Base-by-base conservation (phyloP, 169 alveolate species). In the Eimeria sp. region DNA sequence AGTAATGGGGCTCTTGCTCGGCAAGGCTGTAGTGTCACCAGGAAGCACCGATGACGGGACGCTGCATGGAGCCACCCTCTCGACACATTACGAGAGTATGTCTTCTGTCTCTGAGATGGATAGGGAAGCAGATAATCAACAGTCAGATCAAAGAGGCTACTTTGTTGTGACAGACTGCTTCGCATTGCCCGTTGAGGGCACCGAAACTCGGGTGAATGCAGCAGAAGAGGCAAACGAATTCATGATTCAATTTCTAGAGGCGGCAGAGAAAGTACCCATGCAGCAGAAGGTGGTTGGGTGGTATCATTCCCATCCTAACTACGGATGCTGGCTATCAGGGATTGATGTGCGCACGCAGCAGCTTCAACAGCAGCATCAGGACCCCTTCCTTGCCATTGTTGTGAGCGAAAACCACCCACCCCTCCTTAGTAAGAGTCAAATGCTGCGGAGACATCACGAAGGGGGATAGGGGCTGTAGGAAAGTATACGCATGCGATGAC, bases 301-400 rank as follows among this genome's bases (percentile, higher is more conserved):
- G 99, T 98, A 98, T 89, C 99, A 98, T 89, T 96, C 98, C 78
- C 99, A 98, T 82, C 99, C 99, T 11, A 98, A 99, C 82, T 98
- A 98, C 89, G 98, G 99, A 27, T 98, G 99, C 95, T 98, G 99
- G 99, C 97, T 98, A 43, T 97, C 98, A 63, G 99, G 99, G 72
- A 98, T 98, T 72, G 99, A 98, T 84, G 99, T 98, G 22, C 86
- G 95, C 43, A 97, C 99, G 67, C 97, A 98, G 92, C 95, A 75
- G 94, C 96, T 98, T 76, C 98, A 98, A 83, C 98, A 98, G 96
- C 96, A 94, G 89, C 98, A 96, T 88, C 98, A 98, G 78, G 98
- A 98, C 51, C 99, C 99, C 40, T 98, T 97, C 93, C 95, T 98
- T n/a, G 99, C 99, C 25, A 98, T 98, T 72, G 99, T 98, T 73